These are phyloP conservation scores for Pholiota adiposa DNA, from an alignment of 1,284 basidiomycete species.

Conservation along the genomic window DNA sequence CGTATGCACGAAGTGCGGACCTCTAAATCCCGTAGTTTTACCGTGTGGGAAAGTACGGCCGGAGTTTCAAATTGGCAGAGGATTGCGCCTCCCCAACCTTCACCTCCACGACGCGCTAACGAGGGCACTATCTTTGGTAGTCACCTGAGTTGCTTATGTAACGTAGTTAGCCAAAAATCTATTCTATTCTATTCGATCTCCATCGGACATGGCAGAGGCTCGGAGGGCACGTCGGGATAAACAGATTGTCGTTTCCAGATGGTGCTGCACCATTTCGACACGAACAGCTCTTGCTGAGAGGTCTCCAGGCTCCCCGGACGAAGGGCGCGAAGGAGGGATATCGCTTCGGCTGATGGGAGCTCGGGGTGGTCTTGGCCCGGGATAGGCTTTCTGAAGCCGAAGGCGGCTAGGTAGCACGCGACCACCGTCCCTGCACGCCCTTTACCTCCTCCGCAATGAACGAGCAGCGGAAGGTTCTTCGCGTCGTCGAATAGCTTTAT, in stretches of 20 bases:
- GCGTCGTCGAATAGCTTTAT: slow-evolving; percentile 49
- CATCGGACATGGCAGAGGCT: slow-evolving; percentile 51
- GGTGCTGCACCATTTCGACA: slow-evolving; percentile 57
- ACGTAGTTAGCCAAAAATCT: too few relatives aligned
- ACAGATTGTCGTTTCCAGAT: slow-evolving; percentile 62
- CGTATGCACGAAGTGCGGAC: too few relatives aligned
- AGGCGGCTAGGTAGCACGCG: slow-evolving; percentile 62
- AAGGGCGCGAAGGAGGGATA: slow-evolving; percentile 47
- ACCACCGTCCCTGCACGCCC: slow-evolving; percentile 65
- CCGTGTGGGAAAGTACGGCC: too few relatives aligned
- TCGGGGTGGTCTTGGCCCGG: slow-evolving; percentile 45
- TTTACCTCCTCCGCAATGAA: slow-evolving; percentile 68
- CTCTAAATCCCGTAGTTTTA: too few relatives aligned
- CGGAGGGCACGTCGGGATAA: slow-evolving; percentile 49
- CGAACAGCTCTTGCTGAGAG: slow-evolving; percentile 56
- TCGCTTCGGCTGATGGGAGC: slow-evolving; percentile 52
- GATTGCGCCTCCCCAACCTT: too few relatives aligned
- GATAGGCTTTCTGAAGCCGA: slow-evolving; percentile 49
- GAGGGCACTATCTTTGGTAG: too few relatives aligned
- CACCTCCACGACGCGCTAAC: too few relatives aligned
- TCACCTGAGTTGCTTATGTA: too few relatives aligned
- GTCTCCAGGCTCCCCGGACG: slow-evolving; percentile 63
- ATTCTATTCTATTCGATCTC: too few relatives aligned
- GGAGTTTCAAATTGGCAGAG: too few relatives aligned
- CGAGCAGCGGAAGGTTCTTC: slow-evolving; percentile 50